These are phyloP conservation scores for Chenopodium formosanum DNA, from an alignment of 148 eudicot species.

Conservation along the genomic window DNA sequence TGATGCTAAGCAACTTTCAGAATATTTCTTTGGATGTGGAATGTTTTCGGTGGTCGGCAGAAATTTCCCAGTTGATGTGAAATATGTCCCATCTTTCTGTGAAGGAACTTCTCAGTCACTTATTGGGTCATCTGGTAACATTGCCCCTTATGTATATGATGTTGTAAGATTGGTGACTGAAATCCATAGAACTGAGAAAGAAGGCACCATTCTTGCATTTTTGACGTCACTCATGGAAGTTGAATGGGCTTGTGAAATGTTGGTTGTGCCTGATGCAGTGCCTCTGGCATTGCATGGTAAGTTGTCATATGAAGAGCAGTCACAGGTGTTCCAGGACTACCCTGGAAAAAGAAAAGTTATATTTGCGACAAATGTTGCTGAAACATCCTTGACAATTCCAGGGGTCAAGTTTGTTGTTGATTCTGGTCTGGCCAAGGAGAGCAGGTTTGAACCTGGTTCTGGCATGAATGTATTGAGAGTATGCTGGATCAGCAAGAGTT, in stretches of 20 bases:
- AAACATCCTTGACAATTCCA: slow-evolving; percentile 92
- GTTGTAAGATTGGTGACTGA: slow-evolving; percentile 61
- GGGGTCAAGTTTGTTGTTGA: slow-evolving; percentile 92
- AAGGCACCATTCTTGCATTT: slow-evolving; percentile 86
- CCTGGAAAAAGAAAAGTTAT: slow-evolving; percentile 79
- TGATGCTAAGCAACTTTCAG: slow-evolving; percentile 75
- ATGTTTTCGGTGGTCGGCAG: slow-evolving; percentile 71
- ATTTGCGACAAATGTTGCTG: slow-evolving; percentile 93
- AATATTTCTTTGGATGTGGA: slow-evolving; percentile 71
- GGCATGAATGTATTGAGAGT: slow-evolving; percentile 91
- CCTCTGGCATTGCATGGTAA: slow-evolving; percentile 85
- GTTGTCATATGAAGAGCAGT: slow-evolving; percentile 73
- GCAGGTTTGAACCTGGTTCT: slow-evolving; percentile 74
- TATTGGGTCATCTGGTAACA: slow-evolving; percentile 21
- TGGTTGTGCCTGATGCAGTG: slow-evolving; percentile 40
- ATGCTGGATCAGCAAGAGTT: slow-evolving; percentile 79
- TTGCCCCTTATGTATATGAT: slow-evolving; percentile 58
- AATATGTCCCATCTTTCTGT: slow-evolving; percentile 54
- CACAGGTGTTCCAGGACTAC: slow-evolving; percentile 54
- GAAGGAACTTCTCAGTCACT: slow-evolving; percentile 30
- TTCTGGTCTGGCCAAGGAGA: slow-evolving; percentile 89
- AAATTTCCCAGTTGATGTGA: slow-evolving; percentile 77
- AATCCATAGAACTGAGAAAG: slow-evolving; percentile 64
- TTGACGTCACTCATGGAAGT: slow-evolving; percentile 89
- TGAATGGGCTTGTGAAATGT: slow-evolving; percentile 88